Base-by-base conservation (phyloP, 257 asterid genomes). In the Datura wrightii region DNA sequence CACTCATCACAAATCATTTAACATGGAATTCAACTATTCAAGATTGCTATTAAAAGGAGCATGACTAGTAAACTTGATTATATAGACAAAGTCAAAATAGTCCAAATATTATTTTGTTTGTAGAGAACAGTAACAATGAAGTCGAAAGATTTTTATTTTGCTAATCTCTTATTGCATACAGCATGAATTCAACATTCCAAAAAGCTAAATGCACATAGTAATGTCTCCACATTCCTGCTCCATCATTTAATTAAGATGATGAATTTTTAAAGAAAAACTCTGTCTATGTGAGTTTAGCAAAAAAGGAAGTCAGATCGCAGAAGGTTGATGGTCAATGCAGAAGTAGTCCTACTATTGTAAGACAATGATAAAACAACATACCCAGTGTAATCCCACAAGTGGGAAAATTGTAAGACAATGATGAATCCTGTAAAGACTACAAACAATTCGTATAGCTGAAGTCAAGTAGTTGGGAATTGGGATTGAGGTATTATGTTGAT, bases 21-120 rank as follows among this genome's bases (percentile, higher is more conserved):
- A 69, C 79, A 69, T 39, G 15, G 53, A 16, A 69, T 69, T 69
- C 53, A 69, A 41, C 36, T 3, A 39, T 41, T 18, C 36, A 69
- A 69, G 79, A 53, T 41, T 39, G 31, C 53, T 34, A 69, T n/a
- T n/a, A 5, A 41, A 69, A 69, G 15, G 53, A 41, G 15, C 79
- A 69, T 44, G 53, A 69, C 34, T 48, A 71, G 13, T 42, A 42
- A 42, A n/a, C 79, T 71, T 44, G 39, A 71, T 60, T n/a, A 71
- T 71, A 56, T 10, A 71, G 37, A 42, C 55, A 71, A 42, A 44
- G 4, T 9, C 39, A 71, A 31, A 62, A 42, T 18, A 10, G 39
- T 71, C 55, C 5, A 71, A n/a, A 42, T 18, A 71, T n/a, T 44
- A 24, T 24, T 24, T 24, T 24, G 31, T 24, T 24, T 24, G 31